Conservation (phyloP, 257 asterid genomes). For the Rhazya stricta region DNA sequence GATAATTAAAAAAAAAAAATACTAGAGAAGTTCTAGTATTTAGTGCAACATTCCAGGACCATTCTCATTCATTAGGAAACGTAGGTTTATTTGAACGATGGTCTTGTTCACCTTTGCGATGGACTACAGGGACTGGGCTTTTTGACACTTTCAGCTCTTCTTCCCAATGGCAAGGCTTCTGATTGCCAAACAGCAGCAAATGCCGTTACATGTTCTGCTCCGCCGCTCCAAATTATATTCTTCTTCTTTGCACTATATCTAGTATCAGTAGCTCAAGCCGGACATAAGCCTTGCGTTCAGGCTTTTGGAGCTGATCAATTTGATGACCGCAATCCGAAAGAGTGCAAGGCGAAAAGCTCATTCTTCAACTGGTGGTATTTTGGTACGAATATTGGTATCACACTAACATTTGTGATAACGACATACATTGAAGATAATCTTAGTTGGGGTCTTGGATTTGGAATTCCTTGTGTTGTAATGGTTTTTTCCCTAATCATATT, state of each 20-base stretch:
- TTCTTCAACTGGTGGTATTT: conserved; percentile 49
- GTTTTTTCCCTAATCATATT: conserved; percentile 25
- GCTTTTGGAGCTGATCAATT: conserved; percentile 49
- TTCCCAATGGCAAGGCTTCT: conserved; percentile 13
- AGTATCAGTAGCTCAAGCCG: conserved; percentile 37
- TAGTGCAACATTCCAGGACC: too few relatives aligned
- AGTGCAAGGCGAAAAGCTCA: conserved; percentile 38
- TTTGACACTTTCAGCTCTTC: conserved; percentile 30
- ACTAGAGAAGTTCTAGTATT: too few relatives aligned
- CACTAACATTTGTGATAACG: conserved; percentile 14
- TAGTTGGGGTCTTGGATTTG: conserved; percentile 42
- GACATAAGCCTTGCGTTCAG: conserved; percentile 47
- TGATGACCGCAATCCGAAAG: conserved; percentile 31
- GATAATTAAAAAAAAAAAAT: neutral
- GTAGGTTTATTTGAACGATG: neutral
- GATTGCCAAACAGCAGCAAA: conserved; percentile 19
- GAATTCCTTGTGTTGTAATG: conserved; percentile 35
- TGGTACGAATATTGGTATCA: conserved; percentile 21
- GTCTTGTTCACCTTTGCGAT: conserved; percentile 1
- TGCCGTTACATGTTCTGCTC: conserved; percentile 20
- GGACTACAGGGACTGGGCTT: conserved; percentile 30
- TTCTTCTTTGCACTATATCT: conserved; percentile 37
- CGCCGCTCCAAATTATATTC: conserved; percentile 24
- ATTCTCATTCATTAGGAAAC: neutral
- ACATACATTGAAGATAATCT: conserved; percentile 38